phyloP scores from a whole-genome alignment of 1,284 basidiomycete genomes.

The Fomes fomentarius region DNA sequence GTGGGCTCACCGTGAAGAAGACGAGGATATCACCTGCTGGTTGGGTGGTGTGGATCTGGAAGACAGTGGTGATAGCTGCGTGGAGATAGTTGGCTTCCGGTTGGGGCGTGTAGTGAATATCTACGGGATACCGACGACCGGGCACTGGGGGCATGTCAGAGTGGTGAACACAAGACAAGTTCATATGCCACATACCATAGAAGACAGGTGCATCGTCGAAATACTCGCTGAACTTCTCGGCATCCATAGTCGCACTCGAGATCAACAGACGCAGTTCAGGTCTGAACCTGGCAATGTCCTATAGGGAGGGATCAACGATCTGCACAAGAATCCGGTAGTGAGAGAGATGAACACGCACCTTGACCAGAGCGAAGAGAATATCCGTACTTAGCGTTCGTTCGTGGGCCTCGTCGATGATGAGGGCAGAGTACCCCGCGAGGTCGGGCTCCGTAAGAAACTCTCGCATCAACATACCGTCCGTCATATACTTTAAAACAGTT shows the following conservation, averaged over 20 bases:
- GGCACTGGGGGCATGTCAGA: constrained; percentile 65
- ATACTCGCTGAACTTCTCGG: constrained; percentile 95
- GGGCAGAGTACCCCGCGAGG: constrained; percentile 87
- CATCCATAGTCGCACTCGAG: constrained; percentile 96
- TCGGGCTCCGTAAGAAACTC: constrained; percentile 97
- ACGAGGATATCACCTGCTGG: constrained; percentile 98
- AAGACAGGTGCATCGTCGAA: constrained; percentile 95
- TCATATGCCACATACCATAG: constrained; percentile 63
- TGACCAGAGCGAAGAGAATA: constrained; percentile 94
- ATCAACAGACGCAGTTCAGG: constrained; percentile 92
- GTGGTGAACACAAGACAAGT: not conserved
- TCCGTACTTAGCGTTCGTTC: constrained; percentile 96
- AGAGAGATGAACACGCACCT: constrained; percentile 62
- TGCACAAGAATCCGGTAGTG: constrained; percentile 27
- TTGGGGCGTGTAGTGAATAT: constrained; percentile 98
- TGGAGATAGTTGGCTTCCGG: constrained; percentile 99
- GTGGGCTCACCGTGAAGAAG: constrained; percentile 85
- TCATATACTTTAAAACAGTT: constrained; percentile 98
- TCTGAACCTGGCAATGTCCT: constrained; percentile 97
- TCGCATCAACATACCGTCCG: constrained; percentile 96
- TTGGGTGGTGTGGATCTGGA: constrained; percentile 99
- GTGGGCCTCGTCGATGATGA: constrained; percentile 98
- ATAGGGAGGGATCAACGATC: constrained; percentile 27
- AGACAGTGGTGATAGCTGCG: constrained; percentile 97
- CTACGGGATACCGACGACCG: constrained; percentile 96